phyloP scores from a whole-genome alignment of 1,139 yeast species.

The Yamadazyma atlantica region DNA sequence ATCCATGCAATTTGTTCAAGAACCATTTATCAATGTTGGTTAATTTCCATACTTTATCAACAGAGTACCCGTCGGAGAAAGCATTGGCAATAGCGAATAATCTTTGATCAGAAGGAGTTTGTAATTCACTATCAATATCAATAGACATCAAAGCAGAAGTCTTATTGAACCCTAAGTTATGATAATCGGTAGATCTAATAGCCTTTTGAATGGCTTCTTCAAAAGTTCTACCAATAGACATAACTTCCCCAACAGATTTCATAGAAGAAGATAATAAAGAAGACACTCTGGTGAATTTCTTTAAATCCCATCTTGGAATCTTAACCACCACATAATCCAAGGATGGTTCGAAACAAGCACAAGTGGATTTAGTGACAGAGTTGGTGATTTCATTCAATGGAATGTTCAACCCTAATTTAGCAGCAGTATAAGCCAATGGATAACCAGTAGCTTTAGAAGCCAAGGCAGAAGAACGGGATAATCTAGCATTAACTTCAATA shows the following conservation, averaged over 20 bases:
- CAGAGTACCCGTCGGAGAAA: slow-evolving; percentile 77
- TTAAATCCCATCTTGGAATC: slow-evolving; percentile 99
- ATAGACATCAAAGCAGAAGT: slow-evolving; percentile 86
- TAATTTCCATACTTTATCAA: slow-evolving; percentile 87
- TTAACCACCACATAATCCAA: slow-evolving; percentile 96
- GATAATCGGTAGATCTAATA: slow-evolving; percentile 93
- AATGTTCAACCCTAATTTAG: slow-evolving; percentile 91
- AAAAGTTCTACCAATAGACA: slow-evolving; percentile 96
- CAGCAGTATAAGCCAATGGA: slow-evolving; percentile 97
- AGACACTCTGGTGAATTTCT: slow-evolving; percentile 92
- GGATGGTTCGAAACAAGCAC: slow-evolving; percentile 98
- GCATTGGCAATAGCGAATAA: slow-evolving; percentile 97
- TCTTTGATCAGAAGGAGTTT: slow-evolving; percentile 95
- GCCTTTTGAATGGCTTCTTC: slow-evolving; percentile 99
- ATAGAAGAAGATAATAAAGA: slow-evolving; percentile 86
- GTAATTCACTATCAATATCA: slow-evolving; percentile 86
- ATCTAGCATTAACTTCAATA: slow-evolving; percentile 96
- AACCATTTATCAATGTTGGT: slow-evolving; percentile 98
- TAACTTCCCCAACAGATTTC: slow-evolving; percentile 99
- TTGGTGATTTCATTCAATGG: slow-evolving; percentile 91
- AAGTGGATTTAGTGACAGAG: slow-evolving; percentile 91
- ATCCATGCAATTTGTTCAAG: slow-evolving; percentile 76
- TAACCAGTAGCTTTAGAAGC: slow-evolving; percentile 99
- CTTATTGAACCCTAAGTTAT: slow-evolving; percentile 88
- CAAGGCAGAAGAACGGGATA: slow-evolving; percentile 95